Evolutionary conservation across 768 basidiomycete species (phyloP).

Genomic region (Lactifluus hygrophoroides): DNA sequence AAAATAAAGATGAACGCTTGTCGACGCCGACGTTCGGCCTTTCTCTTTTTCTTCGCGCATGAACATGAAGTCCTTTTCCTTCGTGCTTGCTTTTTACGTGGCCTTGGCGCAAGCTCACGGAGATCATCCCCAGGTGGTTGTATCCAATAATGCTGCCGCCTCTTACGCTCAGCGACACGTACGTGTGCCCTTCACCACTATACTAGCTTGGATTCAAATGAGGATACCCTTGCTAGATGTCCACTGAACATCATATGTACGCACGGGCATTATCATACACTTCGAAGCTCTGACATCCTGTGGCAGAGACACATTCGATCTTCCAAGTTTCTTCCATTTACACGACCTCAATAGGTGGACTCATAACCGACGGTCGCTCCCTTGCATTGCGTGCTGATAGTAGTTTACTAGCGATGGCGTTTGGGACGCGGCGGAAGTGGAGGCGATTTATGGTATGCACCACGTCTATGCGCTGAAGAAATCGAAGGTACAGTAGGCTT

Average conservation of each 20-base stretch:
- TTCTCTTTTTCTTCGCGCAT: not conserved
- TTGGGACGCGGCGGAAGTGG: slow-evolving; percentile 83
- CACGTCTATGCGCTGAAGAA: slow-evolving; percentile 82
- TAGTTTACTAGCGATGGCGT: slow-evolving; percentile 50
- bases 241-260: slow-evolving; percentile 81
- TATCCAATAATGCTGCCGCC: slow-evolving; percentile 24
- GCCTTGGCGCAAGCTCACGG: slow-evolving; percentile 44
- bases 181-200: slow-evolving; percentile 30
- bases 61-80: slow-evolving; percentile 12
- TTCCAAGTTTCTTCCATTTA: slow-evolving; percentile 86
- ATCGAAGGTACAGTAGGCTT: slow-evolving; percentile 44
- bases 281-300: slow-evolving; percentile 1
- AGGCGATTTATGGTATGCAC: slow-evolving; percentile 94
- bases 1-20: not conserved
- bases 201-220: not conserved
- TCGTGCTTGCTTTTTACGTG: slow-evolving; percentile 1
- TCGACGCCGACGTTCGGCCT: not conserved
- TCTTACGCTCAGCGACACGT: slow-evolving; percentile 93
- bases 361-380: not conserved
- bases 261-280: not conserved
- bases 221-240: slow-evolving; percentile 51
- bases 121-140: slow-evolving; percentile 22
- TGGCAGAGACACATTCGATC: slow-evolving; percentile 69
- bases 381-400: slow-evolving; percentile 4
- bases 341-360: slow-evolving; percentile 84